Evolutionary conservation across 2,329 filamentous ascomycete genomes (phyloP).

Genomic region (Coniochaeta sp.): DNA sequence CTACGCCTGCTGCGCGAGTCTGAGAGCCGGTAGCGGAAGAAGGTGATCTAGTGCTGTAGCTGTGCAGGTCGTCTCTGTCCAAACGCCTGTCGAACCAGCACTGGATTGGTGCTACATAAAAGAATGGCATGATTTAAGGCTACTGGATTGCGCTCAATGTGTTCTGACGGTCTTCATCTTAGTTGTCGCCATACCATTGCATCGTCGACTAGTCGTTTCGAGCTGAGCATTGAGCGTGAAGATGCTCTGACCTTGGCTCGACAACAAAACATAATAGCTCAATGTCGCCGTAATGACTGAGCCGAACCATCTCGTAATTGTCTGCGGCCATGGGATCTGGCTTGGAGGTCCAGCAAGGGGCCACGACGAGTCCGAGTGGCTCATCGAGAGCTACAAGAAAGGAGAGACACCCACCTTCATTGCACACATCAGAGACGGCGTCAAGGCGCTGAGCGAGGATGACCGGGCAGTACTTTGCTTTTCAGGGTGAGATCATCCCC

Average conservation of each 20-base stretch:
- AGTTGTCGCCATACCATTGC: background rate
- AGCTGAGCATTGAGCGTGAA: background rate
- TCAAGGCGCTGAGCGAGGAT: constrained; percentile 42
- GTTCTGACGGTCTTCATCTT: too few relatives aligned
- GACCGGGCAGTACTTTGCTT: constrained; percentile 52
- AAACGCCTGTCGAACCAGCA: too few relatives aligned
- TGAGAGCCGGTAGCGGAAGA: background rate
- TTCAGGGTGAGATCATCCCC: constrained; percentile 60
- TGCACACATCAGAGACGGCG: constrained; percentile 62
- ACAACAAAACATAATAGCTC: background rate
- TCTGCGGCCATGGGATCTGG: constrained; percentile 83
- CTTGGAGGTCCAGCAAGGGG: constrained; percentile 47
- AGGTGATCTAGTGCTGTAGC: too few relatives aligned
- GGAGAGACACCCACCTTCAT: constrained; percentile 75
- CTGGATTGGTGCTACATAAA: too few relatives aligned
- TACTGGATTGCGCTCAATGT: too few relatives aligned
- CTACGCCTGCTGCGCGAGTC: constrained; percentile 23
- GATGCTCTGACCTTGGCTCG: background rate
- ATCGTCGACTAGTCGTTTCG: background rate
- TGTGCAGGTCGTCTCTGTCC: too few relatives aligned
- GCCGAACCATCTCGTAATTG: constrained; percentile 57
- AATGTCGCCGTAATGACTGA: background rate
- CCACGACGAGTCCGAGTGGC: constrained; percentile 53
- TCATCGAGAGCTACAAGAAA: constrained; percentile 69
- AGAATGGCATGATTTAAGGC: too few relatives aligned